Percentiles rank a stretch among this genome's conserved stretches.
These are phyloP conservation scores for Globisporangium paddicum DNA, from an alignment of 352 stramenopile species.

Conservation along the genomic window DNA sequence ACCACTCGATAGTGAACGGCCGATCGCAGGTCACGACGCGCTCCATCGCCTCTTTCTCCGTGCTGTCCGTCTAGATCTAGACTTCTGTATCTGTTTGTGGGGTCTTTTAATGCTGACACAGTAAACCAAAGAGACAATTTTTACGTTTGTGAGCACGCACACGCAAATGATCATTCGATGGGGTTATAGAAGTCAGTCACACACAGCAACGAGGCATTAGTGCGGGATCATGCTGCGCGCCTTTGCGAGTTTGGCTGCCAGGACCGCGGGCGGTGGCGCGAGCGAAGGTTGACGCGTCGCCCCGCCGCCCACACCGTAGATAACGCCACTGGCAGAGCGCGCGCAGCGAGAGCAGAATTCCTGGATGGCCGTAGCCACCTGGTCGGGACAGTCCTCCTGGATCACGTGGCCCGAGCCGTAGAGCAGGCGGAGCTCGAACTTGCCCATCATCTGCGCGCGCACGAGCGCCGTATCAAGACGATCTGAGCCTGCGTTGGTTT, in stretches of 20 bases:
- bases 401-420: slow-evolving; percentile 88
- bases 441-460: slow-evolving; percentile 89
- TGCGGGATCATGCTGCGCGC: slow-evolving; percentile 59
- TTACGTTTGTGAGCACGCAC: not conserved
- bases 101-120: not conserved
- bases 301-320: slow-evolving; percentile 24
- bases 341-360: slow-evolving; percentile 62
- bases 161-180: not conserved
- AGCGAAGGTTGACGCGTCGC: slow-evolving; percentile 20
- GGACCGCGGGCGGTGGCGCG: slow-evolving; percentile 17
- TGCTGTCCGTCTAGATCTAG: slow-evolving; percentile 24
- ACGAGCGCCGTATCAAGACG: slow-evolving; percentile 85
- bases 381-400: slow-evolving; percentile 81
- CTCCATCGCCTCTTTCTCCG: slow-evolving; percentile 34
- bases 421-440: slow-evolving; percentile 85
- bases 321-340: slow-evolving; percentile 26
- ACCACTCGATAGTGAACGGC: not conserved
- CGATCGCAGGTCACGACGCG: slow-evolving; percentile 37
- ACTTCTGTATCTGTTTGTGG: not conserved
- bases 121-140: not conserved
- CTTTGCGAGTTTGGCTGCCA: slow-evolving; percentile 52
- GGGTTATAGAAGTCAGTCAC: not conserved
- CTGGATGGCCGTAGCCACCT: slow-evolving; percentile 57
- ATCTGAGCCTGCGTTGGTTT: slow-evolving; percentile 42
- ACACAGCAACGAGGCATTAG: slow-evolving; percentile 7